phyloP scores from a whole-genome alignment of 1,284 basidiomycete genomes.

The Apiotrichum sp. region DNA sequence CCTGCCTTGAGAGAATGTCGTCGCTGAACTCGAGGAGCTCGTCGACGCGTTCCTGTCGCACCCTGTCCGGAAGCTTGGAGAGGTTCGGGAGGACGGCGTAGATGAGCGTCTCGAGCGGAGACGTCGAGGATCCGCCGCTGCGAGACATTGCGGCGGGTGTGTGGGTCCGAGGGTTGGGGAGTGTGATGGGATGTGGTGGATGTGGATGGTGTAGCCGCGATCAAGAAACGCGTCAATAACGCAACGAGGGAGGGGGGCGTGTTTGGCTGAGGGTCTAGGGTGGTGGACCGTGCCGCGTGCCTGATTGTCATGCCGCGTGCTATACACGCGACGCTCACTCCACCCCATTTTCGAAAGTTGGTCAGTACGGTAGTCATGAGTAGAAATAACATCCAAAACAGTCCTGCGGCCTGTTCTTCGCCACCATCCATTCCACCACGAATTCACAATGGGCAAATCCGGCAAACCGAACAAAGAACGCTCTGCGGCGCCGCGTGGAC shows the following conservation, averaged over 20 bases:
- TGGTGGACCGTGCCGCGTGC: too few relatives aligned
- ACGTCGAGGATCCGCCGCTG: background rate
- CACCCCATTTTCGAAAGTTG: too few relatives aligned
- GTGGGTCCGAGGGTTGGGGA: background rate
- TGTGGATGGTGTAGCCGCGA: too few relatives aligned
- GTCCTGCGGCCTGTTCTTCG: background rate
- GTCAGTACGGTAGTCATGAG: too few relatives aligned
- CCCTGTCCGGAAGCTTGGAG: conserved; percentile 14
- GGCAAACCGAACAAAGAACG: conserved; percentile 17
- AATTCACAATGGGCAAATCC: conserved; percentile 14
- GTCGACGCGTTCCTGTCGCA: conserved; percentile 30
- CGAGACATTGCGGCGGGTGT: background rate
- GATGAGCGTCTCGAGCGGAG: conserved; percentile 35
- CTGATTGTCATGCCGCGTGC: too few relatives aligned
- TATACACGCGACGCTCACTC: too few relatives aligned
- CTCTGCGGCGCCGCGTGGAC: conserved; percentile 4
- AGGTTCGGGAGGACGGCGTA: conserved; percentile 32
- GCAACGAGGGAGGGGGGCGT: too few relatives aligned
- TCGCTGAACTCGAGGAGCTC: conserved; percentile 38
- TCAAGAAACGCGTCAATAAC: too few relatives aligned
- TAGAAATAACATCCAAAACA: too few relatives aligned
- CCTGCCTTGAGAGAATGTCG: conserved; percentile 36
- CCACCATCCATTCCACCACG: background rate
- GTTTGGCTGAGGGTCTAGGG: too few relatives aligned
- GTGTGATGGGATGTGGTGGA: too few relatives aligned